Evolutionary conservation across 306 rosid genomes (phyloP).

Genomic region (Ormosia semicastrata): DNA sequence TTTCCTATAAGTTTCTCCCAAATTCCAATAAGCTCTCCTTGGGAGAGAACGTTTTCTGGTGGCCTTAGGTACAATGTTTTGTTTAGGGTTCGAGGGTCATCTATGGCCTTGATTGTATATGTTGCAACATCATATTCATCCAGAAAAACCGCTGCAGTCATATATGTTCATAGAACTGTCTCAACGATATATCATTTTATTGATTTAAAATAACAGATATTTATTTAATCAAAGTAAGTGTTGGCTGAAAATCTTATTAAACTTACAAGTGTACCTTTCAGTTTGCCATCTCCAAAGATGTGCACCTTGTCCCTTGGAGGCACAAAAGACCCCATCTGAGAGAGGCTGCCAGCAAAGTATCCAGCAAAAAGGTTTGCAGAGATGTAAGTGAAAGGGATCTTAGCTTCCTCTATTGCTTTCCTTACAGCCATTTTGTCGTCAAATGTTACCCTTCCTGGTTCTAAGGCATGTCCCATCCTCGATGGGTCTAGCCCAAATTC

Average conservation of each 20-base stretch:
- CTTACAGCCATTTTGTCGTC: conserved; percentile 87
- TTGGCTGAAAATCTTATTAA: background rate
- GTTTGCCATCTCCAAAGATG: conserved; percentile 74
- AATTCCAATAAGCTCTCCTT: conserved; percentile 53
- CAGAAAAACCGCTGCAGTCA: conserved; percentile 44
- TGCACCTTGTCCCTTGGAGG: conserved; percentile 68
- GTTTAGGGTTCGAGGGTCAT: conserved; percentile 78
- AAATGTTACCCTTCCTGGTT: conserved; percentile 82
- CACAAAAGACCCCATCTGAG: conserved; percentile 66
- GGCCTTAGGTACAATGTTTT: conserved; percentile 79
- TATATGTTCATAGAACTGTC: background rate
- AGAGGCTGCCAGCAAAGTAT: conserved; percentile 74
- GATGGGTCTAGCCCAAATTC: conserved; percentile 87
- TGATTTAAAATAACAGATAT: background rate
- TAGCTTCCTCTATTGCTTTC: conserved; percentile 70
- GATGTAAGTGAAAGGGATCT: conserved; percentile 74
- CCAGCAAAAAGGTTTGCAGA: conserved; percentile 83
- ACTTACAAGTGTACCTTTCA: conserved; percentile 49
- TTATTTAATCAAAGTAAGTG: background rate
- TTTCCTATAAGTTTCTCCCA: conserved; percentile 73
- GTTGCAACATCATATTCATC: conserved; percentile 76
- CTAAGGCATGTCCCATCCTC: conserved; percentile 71
- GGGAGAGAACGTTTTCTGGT: conserved; percentile 63
- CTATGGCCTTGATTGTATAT: conserved; percentile 71
- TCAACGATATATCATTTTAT: background rate